Percentiles rank a stretch among this genome's conserved stretches.
Evolutionary conservation across 2,329 filamentous ascomycete species (phyloP).

Genomic region (Parascedosporium putredinis): DNA sequence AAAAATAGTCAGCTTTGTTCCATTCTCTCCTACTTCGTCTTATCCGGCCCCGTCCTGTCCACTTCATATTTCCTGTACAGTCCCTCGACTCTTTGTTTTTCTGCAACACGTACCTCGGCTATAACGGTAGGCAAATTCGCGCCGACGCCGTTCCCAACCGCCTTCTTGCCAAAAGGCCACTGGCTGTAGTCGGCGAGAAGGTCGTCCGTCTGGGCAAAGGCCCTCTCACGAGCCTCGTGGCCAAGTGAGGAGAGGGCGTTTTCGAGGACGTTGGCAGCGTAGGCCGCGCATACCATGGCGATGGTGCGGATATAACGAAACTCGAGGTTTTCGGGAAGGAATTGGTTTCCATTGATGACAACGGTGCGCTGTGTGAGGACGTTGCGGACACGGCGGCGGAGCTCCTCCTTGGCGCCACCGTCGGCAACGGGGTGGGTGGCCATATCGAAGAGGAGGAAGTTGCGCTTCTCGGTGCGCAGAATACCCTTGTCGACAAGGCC

Average conservation of each 20-base stretch:
- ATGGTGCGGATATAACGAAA: constrained; percentile 89
- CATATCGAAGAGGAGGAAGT: constrained; percentile 99
- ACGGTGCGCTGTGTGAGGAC: constrained; percentile 90
- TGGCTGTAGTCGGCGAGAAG: constrained; percentile 92
- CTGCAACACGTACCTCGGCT: constrained; percentile 45
- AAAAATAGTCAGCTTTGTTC: constrained; percentile 12
- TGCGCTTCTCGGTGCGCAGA: constrained; percentile 95
- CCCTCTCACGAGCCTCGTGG: constrained; percentile 86
- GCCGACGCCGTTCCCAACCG: constrained; percentile 69
- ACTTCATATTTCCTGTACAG: too few relatives aligned
- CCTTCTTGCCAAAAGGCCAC: constrained; percentile 88
- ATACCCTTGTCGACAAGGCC: constrained; percentile 98
- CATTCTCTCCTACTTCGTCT: not conserved
- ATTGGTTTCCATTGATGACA: constrained; percentile 75
- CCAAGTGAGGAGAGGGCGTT: constrained; percentile 91
- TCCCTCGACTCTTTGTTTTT: not conserved
- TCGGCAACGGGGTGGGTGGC: constrained; percentile 96
- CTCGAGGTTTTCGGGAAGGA: constrained; percentile 87
- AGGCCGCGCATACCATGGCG: constrained; percentile 93
- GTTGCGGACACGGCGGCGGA: constrained; percentile 82
- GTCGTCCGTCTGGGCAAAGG: constrained; percentile 95
- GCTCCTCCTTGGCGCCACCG: constrained; percentile 94
- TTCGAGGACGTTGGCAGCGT: constrained; percentile 95
- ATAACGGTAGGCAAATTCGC: constrained; percentile 86
- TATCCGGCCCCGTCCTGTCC: too few relatives aligned